Percentiles rank a stretch among this genome's conserved stretches.
Conservation (phyloP, 108 stramenopile genomes). For the Tribonema minus region DNA sequence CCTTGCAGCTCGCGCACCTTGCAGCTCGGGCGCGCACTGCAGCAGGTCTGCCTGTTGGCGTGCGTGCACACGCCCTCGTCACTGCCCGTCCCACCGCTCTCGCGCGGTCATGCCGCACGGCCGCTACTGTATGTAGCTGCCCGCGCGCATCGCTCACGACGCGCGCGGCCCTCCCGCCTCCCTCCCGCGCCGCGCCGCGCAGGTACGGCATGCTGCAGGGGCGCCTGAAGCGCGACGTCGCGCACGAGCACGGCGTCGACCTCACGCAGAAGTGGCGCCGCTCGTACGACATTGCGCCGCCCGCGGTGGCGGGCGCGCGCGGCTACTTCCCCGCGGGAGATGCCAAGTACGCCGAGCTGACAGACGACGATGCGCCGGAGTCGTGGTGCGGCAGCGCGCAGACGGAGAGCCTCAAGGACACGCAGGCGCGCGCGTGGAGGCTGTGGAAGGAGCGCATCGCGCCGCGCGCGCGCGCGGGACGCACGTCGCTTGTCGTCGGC, state of each 20-base stretch:
- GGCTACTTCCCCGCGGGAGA: constrained; percentile 83
- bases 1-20: too few species aligned
- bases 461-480: constrained; percentile 78
- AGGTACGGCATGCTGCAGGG: constrained; percentile 86
- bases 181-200: too few species aligned
- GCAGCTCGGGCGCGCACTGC: too few species aligned
- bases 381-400: constrained; percentile 50
- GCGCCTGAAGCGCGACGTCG: constrained; percentile 71
- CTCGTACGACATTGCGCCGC: constrained; percentile 87
- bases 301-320: constrained; percentile 65
- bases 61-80: too few species aligned
- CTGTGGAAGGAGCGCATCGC: constrained; percentile 77
- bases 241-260: constrained; percentile 69
- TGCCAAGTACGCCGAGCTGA: constrained; percentile 71
- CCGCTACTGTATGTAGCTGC: too few species aligned
- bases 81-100: too few species aligned
- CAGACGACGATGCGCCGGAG: constrained; percentile 64
- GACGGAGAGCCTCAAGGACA: constrained; percentile 78
- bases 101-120: too few species aligned
- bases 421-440: constrained; percentile 81
- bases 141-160: too few species aligned
- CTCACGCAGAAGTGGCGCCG: constrained; percentile 83
- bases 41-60: too few species aligned
- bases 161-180: too few species aligned
- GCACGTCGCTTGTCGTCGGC: constrained; percentile 86